phyloP scores from a whole-genome alignment of 2,329 filamentous ascomycete genomes.

The Aureobasidium subglaciale region DNA sequence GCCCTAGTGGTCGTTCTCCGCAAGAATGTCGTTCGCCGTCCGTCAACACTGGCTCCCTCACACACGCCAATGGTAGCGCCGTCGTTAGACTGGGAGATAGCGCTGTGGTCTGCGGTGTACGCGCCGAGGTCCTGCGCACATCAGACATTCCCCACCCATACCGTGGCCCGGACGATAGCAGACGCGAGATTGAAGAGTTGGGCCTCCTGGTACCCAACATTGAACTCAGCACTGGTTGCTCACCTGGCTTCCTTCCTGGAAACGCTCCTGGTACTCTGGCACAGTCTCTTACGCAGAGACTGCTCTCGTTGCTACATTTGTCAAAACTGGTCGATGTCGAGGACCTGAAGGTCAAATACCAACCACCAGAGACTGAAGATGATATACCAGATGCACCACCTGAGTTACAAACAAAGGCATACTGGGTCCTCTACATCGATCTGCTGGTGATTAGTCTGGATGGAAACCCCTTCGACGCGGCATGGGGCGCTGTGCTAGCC shows the following conservation, averaged over 20 bases:
- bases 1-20: constrained; percentile 74
- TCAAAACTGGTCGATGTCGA: constrained; percentile 59
- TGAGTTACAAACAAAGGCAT: constrained; percentile 61
- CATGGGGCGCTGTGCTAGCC: constrained; percentile 77
- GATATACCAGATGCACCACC: constrained; percentile 35
- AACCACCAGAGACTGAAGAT: constrained; percentile 39
- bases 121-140: constrained; percentile 74
- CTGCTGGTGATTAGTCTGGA: constrained; percentile 91
- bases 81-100: constrained; percentile 85
- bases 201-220: constrained; percentile 88
- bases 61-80: constrained; percentile 83
- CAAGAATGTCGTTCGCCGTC: constrained; percentile 63
- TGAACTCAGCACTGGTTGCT: constrained; percentile 83
- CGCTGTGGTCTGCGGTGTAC: constrained; percentile 87
- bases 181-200: constrained; percentile 39
- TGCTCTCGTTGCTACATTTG: constrained; percentile 69
- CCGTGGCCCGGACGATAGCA: constrained; percentile 21
- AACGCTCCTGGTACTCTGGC: constrained; percentile 72
- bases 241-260: constrained; percentile 77
- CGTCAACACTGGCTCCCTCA: constrained; percentile 75
- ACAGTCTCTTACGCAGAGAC: constrained; percentile 74
- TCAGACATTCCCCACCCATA: constrained; percentile 62
- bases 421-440: constrained; percentile 94
- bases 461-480: constrained; percentile 84
- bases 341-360: constrained; percentile 62